These are phyloP conservation scores for Linum lewisii DNA, from an alignment of 345 rosid species.

Conservation along the genomic window DNA sequence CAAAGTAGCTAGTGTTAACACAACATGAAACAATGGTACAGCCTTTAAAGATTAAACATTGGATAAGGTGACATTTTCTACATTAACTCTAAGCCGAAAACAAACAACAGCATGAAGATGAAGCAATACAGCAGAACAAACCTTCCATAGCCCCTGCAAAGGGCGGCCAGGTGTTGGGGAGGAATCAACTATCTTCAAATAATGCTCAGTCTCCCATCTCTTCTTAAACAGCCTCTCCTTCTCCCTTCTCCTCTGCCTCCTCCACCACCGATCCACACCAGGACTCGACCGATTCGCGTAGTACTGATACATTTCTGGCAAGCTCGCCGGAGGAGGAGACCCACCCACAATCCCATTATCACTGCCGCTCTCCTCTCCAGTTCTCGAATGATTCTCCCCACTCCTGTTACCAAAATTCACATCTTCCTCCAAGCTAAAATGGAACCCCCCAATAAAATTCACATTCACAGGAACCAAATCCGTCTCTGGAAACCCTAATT, in stretches of 20 bases:
- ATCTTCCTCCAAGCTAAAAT: slow-evolving; percentile 67
- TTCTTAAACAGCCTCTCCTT: slow-evolving; percentile 58
- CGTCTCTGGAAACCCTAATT: slow-evolving; percentile 18
- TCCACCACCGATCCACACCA: slow-evolving; percentile 38
- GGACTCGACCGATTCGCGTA: slow-evolving; percentile 75
- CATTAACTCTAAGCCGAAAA: neutral
- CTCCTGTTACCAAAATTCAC: slow-evolving; percentile 17
- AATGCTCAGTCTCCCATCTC: slow-evolving; percentile 80
- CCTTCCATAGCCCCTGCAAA: slow-evolving; percentile 93
- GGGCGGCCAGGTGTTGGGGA: slow-evolving; percentile 58
- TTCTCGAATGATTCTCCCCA: slow-evolving; percentile 17
- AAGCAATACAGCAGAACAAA: slow-evolving; percentile 16
- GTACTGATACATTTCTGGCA: slow-evolving; percentile 60
- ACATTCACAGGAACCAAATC: slow-evolving; percentile 56
- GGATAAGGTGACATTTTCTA: no score
- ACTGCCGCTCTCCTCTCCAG: slow-evolving; percentile 32
- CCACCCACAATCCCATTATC: slow-evolving; percentile 16
- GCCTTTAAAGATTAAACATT: no score
- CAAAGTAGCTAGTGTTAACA: neutral
- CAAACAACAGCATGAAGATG: neutral
- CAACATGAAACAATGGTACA: no score
- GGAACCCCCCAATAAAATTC: slow-evolving; percentile 52
- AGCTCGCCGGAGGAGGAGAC: slow-evolving; percentile 28
- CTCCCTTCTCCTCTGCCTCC: slow-evolving; percentile 74
- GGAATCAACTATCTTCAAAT: slow-evolving; percentile 59